Conservation (phyloP, 2,329 filamentous ascomycete genomes). For the Aspergillus sp. region DNA sequence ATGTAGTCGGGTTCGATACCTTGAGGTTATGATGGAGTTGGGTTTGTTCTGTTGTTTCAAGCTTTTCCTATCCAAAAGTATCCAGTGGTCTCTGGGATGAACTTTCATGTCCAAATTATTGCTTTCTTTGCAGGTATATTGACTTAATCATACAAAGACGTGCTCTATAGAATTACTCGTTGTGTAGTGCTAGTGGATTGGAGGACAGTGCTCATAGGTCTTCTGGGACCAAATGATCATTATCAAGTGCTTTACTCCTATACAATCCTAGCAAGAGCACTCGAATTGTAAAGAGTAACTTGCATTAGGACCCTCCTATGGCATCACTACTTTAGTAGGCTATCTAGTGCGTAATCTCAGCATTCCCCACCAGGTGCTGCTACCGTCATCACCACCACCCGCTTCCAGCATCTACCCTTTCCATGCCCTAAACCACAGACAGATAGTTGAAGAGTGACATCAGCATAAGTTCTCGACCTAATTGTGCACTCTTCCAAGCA, state of each 20-base stretch:
- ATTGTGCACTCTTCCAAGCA: too few relatives aligned
- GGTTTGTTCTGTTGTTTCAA: conserved; percentile 17
- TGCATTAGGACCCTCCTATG: too few relatives aligned
- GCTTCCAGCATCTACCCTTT: too few relatives aligned
- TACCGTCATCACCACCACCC: background rate
- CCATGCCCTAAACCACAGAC: too few relatives aligned
- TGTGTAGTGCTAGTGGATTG: background rate
- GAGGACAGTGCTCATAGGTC: background rate
- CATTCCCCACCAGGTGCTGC: background rate
- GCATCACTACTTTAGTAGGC: too few relatives aligned
- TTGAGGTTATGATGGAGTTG: conserved; percentile 28
- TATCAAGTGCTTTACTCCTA: too few relatives aligned
- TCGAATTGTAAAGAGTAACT: background rate
- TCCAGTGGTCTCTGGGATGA: conserved; percentile 10
- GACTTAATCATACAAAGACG: conserved; percentile 7
- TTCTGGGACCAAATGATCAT: background rate
- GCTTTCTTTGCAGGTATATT: conserved; percentile 3
- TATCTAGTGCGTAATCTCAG: too few relatives aligned
- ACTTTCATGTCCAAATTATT: conserved; percentile 10
- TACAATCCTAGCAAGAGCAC: too few relatives aligned
- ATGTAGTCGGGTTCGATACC: conserved; percentile 15
- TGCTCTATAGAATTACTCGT: background rate
- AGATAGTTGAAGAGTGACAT: too few relatives aligned
- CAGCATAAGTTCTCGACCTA: too few relatives aligned
- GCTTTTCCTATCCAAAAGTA: conserved; percentile 12